Evolutionary conservation across 306 rosid species (phyloP).

Genomic region (Macrotyloma uniflorum): DNA sequence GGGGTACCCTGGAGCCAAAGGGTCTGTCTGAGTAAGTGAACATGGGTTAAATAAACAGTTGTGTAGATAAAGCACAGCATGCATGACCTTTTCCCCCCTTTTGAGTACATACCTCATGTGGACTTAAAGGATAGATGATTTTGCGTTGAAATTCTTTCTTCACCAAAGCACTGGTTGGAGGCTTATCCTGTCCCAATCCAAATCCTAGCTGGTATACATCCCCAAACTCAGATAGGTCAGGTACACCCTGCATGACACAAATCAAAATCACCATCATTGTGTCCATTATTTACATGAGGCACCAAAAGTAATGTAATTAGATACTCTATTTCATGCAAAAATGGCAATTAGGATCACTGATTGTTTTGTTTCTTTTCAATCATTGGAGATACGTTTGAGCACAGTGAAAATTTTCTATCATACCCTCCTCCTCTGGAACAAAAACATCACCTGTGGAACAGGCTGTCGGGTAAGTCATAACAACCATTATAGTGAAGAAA

Average conservation of each 20-base stretch:
- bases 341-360: conserved; percentile 31
- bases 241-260: conserved; percentile 61
- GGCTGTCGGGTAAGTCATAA: conserved; percentile 34
- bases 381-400: conserved; percentile 29
- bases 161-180: conserved; percentile 75
- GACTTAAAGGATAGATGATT: conserved; percentile 63
- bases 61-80: neutral
- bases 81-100: neutral
- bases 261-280: conserved; percentile 21
- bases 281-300: neutral
- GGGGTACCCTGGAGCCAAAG: conserved; percentile 29
- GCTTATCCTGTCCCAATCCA: conserved; percentile 70
- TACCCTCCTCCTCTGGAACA: neutral
- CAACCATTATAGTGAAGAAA: conserved; percentile 20
- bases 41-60: conserved; percentile 20
- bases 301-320: neutral
- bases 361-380: conserved; percentile 39
- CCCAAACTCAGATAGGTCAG: conserved; percentile 79
- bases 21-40: conserved; percentile 1
- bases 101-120: conserved; percentile 62
- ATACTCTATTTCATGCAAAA: conserved; percentile 14
- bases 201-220: conserved; percentile 68
- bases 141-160: conserved; percentile 79
- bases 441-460: conserved; percentile 29
- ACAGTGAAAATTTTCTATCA: neutral